Conservation (phyloP, 2,329 filamentous ascomycete genomes). For the Truncatella angustata region DNA sequence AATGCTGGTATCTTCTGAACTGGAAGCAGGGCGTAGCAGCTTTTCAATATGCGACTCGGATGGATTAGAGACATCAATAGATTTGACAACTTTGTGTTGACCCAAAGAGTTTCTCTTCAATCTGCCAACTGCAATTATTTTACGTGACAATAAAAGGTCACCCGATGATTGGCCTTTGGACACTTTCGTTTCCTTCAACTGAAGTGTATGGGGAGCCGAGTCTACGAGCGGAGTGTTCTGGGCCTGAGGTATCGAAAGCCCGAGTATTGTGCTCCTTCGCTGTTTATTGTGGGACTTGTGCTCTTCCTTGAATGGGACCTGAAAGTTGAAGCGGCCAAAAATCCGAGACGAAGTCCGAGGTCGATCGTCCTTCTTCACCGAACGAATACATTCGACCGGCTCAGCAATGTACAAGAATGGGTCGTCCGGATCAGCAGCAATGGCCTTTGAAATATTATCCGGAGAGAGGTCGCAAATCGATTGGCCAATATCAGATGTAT, state of each 20-base stretch:
- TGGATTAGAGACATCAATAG: slow-evolving; percentile 22
- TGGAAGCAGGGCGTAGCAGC: slow-evolving; percentile 23
- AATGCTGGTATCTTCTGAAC: slow-evolving; percentile 22
- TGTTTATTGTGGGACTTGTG: slow-evolving; percentile 20
- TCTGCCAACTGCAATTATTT: slow-evolving; percentile 16
- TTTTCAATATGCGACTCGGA: slow-evolving; percentile 10
- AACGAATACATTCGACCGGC: slow-evolving; percentile 2
- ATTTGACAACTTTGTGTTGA: slow-evolving; percentile 24
- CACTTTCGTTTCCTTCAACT: slow-evolving; percentile 12
- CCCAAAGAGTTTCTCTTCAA: slow-evolving; percentile 25
- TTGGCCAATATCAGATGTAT: neutral
- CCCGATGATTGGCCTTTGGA: slow-evolving; percentile 17
- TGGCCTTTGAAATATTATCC: slow-evolving; percentile 15
- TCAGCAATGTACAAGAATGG: slow-evolving; percentile 21
- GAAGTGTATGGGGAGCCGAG: slow-evolving; percentile 20
- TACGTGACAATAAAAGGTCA: slow-evolving; percentile 20
- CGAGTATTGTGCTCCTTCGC: slow-evolving; percentile 21
- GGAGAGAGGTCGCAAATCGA: slow-evolving; percentile 27
- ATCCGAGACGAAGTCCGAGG: slow-evolving; percentile 7
- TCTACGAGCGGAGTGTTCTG: slow-evolving; percentile 20
- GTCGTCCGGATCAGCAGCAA: slow-evolving; percentile 19
- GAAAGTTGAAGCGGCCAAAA: slow-evolving; percentile 9
- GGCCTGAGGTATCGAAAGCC: slow-evolving; percentile 17
- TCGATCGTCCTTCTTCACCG: slow-evolving; percentile 14
- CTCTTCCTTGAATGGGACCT: slow-evolving; percentile 13